Base-by-base conservation (phyloP, 164 flowering plant species). In the Malania oleifera region DNA sequence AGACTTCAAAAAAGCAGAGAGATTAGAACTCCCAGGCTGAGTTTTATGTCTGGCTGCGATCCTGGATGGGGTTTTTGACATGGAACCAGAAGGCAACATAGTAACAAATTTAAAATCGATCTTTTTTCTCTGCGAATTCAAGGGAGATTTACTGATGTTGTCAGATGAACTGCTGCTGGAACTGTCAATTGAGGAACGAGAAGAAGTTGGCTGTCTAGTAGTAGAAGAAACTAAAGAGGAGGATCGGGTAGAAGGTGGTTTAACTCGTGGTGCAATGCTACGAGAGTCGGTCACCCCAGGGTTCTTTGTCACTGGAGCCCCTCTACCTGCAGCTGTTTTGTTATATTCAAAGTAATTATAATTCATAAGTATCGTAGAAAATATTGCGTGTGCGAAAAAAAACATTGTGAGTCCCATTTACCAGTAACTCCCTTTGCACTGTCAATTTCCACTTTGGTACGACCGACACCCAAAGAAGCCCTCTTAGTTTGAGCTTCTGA, bases 151-250 rank as follows among this genome's bases (percentile, higher is more conserved):
- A 22, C 50, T 48, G 39, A 35, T 49, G 22, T 50, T 66, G 52
- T 60, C 62, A 47, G 88, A 80, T 28, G 87, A 74, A 50, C 60
- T 44, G 60, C 83, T 82, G 44, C 68, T 74, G 51, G 73, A 71
- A 57, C 77, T 77, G 53, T 77, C 82, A 40, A 57, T 19, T 5
- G 87, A 81, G 5, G 85, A 80, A 45, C 71, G 40, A 59, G 85
- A 63, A 64, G 73, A 54, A 61, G 65, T 56, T 51, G 70, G 48
- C 47, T 61, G 69, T 20, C 49, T 57, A 61, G 70, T 81, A 18
- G 59, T 34, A 49, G 82, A 63, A 31, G 85, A 71, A 31, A 61
- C 56, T 22, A 65, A 63, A 55, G 71, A 67, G 61, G 86, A 68
- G 28, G 80, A 48, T 59, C 54, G n/a, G n/a, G n/a, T 80, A n/a